These are phyloP conservation scores for Pseudonitzschia multiseries DNA, from an alignment of 108 stramenopile species.

Conservation along the genomic window DNA sequence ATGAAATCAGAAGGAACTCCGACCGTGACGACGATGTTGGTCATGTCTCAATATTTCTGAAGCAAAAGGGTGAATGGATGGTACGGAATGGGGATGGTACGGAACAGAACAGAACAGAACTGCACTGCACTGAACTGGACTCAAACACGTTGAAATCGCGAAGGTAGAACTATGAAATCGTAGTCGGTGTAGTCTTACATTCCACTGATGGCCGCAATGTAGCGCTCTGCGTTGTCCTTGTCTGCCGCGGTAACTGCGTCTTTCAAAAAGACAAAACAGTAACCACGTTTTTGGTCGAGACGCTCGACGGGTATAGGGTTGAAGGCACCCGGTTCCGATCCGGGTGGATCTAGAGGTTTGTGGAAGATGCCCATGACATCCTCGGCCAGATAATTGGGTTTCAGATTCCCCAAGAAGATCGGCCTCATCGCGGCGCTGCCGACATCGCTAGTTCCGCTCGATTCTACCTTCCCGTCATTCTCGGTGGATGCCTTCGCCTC, in stretches of 20 bases:
- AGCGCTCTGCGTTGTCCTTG: slow-evolving; percentile 65
- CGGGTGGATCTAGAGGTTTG: slow-evolving; percentile 45
- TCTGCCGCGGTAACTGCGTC: slow-evolving; percentile 61
- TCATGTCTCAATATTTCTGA: neutral
- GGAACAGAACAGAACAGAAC: too few species aligned
- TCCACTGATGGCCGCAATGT: slow-evolving; percentile 74
- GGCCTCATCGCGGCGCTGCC: slow-evolving; percentile 59
- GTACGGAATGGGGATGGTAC: neutral
- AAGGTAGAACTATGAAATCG: neutral
- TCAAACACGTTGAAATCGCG: slow-evolving; percentile 25
- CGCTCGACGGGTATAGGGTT: slow-evolving; percentile 62
- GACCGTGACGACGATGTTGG: neutral
- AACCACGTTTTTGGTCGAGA: slow-evolving; percentile 81
- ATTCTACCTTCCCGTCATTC: neutral
- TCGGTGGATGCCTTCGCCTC: slow-evolving; percentile 2
- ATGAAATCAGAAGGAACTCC: too few species aligned
- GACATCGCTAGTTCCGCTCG: neutral
- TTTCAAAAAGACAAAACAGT: slow-evolving; percentile 83
- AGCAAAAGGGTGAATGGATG: neutral
- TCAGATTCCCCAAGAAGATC: slow-evolving; percentile 75
- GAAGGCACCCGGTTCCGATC: slow-evolving; percentile 8
- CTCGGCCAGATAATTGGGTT: slow-evolving; percentile 39
- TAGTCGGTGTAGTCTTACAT: slow-evolving; percentile 58
- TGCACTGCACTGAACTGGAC: slow-evolving; percentile 8
- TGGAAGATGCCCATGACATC: slow-evolving; percentile 59